Base-by-base conservation (phyloP, 176 grass and related monocot species). In the Bolboschoenus planiculmis region DNA sequence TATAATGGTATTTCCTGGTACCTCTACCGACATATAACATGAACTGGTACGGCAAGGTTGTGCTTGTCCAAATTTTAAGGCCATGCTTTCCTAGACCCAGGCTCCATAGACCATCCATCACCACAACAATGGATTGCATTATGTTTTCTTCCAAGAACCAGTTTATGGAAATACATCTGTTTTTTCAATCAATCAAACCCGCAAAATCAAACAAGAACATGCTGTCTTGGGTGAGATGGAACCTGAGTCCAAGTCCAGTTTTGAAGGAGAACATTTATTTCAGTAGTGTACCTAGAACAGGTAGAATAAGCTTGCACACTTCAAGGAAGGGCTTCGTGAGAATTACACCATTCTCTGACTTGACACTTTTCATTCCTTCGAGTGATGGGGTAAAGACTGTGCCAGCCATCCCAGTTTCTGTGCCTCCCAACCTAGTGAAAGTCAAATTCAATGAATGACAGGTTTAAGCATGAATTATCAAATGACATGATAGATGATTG, bases 301-400 rank as follows among this genome's bases (percentile, higher is more conserved):
- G 94, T 48, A 97, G 87, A 80, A 97, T 97, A 68, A 90, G 89
- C 81, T 91, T 93, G 94, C 94, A 97, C 58, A 93, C 91, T 74
- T 97, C 50, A 65, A 97, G 91, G 80, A 97, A 97, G 21, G 85
- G 84, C 68, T 93, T 97, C 0, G 94, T 93, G 44, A 91, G 81
- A 83, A 97, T 93, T 11, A 85, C 84, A 7, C 89, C 94, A 23
- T 84, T 90, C 21, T 81, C 84, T 21, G 84, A 89, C 83, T 85
- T 93, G 81, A 90, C 94, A 58, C 86, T 63, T 64, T 97, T 97
- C 61, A 93, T 97, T 36, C 86, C 94, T 80, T 93, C 81, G 0
- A 97, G 76, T 23, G 91, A 91, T 40, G 94, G 91, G 15, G 89
- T 85, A 78, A 97, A 93, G 65, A 97, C 84, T 3, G 94, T 93